Evolutionary conservation across 768 basidiomycete species (phyloP), one percentile per base, ranked within the genome.

Genomic region (Lentinula aciculospora): DNA sequence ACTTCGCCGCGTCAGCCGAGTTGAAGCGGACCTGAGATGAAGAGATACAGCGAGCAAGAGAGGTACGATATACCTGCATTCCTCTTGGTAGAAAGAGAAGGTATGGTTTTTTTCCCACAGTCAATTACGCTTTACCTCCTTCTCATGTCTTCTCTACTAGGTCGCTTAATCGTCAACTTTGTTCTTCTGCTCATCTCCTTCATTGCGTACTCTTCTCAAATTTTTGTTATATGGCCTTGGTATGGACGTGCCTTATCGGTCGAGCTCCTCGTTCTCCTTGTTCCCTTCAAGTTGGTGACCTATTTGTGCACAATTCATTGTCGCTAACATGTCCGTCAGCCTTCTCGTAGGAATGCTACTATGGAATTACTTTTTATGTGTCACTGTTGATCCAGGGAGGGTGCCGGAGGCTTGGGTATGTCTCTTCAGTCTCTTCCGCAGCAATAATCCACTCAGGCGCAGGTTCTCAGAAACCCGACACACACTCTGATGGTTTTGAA

Each of bases 341-440:
- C 47, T 83, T 21, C 73, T 96, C 10, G 86, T 96, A 19, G 79
- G 76, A 32, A 75, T 95, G 72, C 69, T 98, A 17, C 79, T 90
- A 15, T 92, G 86, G 86, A 97, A 94, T 69, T 99, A 98, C 68
- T 86, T 80, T 65, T 76, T 94, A 4, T 91, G 87, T 65, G 88
- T 96, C 4, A 72, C 69, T 19, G 94, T 89, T 1, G 85, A 96
- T 58, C 96, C 97, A 0, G 97, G 97, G 7, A 70, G 71, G 4
- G 92, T 95, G 0, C 96, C 97, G 4, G 66, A 71, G 44, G 71
- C 70, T 61, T 95, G 93, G 94, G 93, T 92, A 54, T 64, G 84
- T 36, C 32, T 28, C 19, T 13, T 48, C 56, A 37, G 13, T 4
- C 29, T 23, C 4, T 31, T 50, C 49, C 32, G 31, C n/a, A 34